These are phyloP conservation scores for Plasmodium adleri DNA, from an alignment of 169 alveolate species.

Conservation along the genomic window DNA sequence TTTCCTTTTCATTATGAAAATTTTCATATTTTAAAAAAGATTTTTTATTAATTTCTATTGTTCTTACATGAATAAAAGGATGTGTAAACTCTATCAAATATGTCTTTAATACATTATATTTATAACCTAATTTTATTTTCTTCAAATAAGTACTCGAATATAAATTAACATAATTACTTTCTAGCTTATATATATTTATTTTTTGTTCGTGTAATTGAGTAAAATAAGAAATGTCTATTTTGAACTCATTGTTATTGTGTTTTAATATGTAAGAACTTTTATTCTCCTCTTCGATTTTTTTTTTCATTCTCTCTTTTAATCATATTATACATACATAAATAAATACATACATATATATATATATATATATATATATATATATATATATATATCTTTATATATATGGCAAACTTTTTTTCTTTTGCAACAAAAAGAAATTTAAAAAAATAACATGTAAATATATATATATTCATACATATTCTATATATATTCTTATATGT, in stretches of 20 bases:
- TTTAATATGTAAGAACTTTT: constrained; percentile 10
- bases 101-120: not conserved
- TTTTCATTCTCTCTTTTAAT: not conserved
- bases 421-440: too few relatives aligned
- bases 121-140: constrained; percentile 22
- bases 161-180: constrained; percentile 47
- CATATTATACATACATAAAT: not conserved
- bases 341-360: not conserved
- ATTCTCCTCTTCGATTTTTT: not conserved
- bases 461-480: too few relatives aligned
- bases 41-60: constrained; percentile 30
- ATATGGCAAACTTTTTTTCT: too few relatives aligned
- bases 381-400: too few relatives aligned
- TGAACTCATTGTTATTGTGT: constrained; percentile 39
- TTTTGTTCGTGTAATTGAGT: constrained; percentile 36
- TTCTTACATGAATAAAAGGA: constrained; percentile 20
- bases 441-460: too few relatives aligned
- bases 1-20: not conserved
- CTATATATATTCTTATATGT: too few relatives aligned
- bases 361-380: too few relatives aligned
- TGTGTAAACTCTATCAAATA: constrained; percentile 3
- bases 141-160: constrained; percentile 25
- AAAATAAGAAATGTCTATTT: constrained; percentile 70
- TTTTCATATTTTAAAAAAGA: constrained; percentile 1
- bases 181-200: constrained; percentile 29